Conservation (phyloP, 1,284 basidiomycete species). For the Ganoderma lingzhi region DNA sequence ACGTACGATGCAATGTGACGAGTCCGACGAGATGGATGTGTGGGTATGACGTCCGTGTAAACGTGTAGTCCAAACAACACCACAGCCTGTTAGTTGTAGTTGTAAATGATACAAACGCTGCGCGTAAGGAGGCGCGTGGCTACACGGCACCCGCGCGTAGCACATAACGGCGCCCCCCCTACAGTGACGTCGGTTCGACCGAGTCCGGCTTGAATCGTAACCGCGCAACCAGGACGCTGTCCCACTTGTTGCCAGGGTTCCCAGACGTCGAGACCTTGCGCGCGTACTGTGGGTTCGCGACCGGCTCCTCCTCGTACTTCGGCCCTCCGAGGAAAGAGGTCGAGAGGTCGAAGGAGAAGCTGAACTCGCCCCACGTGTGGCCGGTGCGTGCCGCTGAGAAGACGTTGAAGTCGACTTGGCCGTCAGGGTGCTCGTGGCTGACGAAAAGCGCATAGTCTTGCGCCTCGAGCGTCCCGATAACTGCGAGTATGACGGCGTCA, state of each 20-base stretch:
- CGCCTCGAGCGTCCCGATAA: constrained; percentile 74
- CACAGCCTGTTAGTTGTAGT: background rate
- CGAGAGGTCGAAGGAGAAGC: constrained; percentile 52
- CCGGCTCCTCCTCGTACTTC: constrained; percentile 31
- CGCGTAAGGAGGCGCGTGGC: too few relatives aligned
- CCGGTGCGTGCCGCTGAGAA: constrained; percentile 58
- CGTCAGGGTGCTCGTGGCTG: constrained; percentile 72
- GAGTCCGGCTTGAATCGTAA: constrained; percentile 64
- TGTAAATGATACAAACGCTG: background rate
- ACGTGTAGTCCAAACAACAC: background rate
- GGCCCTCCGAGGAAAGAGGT: constrained; percentile 42
- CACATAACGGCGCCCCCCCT: background rate
- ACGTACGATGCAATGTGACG: background rate
- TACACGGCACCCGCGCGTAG: background rate
- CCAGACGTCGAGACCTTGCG: constrained; percentile 26
- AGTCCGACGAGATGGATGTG: background rate
- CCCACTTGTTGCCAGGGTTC: constrained; percentile 40
- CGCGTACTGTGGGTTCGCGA: constrained; percentile 22
- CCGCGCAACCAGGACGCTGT: constrained; percentile 59
- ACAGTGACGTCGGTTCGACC: constrained; percentile 60
- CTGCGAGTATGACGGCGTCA: constrained; percentile 44
- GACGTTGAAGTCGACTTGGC: constrained; percentile 72
- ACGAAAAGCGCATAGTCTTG: constrained; percentile 75
- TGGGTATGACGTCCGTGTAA: background rate
- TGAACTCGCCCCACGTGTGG: constrained; percentile 74